phyloP scores from a whole-genome alignment of 192 early-diverging fungal species.

The Phycomyces nitens region DNA sequence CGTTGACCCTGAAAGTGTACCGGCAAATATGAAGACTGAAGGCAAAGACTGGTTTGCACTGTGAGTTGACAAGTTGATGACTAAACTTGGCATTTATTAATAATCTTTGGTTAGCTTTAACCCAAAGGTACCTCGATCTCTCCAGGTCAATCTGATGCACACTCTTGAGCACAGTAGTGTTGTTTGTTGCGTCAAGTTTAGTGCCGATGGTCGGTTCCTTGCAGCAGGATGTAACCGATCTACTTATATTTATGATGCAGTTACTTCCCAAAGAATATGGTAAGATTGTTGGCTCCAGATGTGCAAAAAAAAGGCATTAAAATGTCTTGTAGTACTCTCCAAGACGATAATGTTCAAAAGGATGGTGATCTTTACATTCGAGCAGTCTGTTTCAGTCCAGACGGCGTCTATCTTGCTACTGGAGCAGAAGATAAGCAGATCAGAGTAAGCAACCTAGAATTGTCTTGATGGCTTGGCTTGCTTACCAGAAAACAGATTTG shows the following conservation, averaged over 20 bases:
- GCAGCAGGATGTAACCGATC: conserved; percentile 93
- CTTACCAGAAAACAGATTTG: conserved; percentile 46
- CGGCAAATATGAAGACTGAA: conserved; percentile 71
- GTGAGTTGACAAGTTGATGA: conserved; percentile 24
- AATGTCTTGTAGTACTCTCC: conserved; percentile 57
- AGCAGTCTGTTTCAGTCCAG: conserved; percentile 94
- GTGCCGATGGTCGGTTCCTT: conserved; percentile 84
- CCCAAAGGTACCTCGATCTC: conserved; percentile 55
- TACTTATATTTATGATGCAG: conserved; percentile 87
- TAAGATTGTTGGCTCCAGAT: conserved; percentile 35
- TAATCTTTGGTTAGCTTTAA: conserved; percentile 66
- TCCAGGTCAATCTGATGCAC: conserved; percentile 64
- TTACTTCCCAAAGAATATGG: conserved; percentile 68
- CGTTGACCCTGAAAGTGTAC: conserved; percentile 76
- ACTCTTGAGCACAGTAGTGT: conserved; percentile 69
- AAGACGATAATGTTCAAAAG: conserved; percentile 70
- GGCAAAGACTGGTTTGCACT: conserved; percentile 88
- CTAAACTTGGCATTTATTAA: conserved; percentile 1
- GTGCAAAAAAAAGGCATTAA: no score
- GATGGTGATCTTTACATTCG: conserved; percentile 91
- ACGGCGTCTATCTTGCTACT: conserved; percentile 83
- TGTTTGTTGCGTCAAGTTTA: conserved; percentile 97
- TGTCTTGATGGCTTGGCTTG: no score
- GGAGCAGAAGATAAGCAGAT: conserved; percentile 95
- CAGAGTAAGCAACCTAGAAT: no score